These are phyloP conservation scores for Phoma sp. DNA, from an alignment of 2,329 filamentous ascomycete genomes.

Conservation along the genomic window DNA sequence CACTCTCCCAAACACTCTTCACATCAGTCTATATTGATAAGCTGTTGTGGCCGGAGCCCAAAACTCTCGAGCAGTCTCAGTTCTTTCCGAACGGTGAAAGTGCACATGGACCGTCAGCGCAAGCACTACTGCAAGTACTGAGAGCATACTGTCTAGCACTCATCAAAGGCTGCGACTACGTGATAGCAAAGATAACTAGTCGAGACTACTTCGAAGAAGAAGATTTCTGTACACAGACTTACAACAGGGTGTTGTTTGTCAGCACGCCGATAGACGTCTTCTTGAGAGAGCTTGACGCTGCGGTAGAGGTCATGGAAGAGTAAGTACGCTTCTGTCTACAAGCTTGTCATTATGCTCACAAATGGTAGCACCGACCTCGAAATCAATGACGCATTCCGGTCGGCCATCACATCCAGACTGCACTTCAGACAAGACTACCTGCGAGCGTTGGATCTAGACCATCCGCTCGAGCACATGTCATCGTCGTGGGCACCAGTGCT, in stretches of 20 bases:
- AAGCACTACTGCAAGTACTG: constrained; percentile 62
- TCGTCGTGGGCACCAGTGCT: constrained; percentile 49
- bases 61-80: constrained; percentile 68
- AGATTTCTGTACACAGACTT: constrained; percentile 93
- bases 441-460: constrained; percentile 54
- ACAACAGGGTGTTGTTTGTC: constrained; percentile 78
- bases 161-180: constrained; percentile 81
- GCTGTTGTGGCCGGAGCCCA: constrained; percentile 75
- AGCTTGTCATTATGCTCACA: constrained; percentile 17
- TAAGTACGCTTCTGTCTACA: constrained; percentile 20
- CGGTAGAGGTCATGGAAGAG: constrained; percentile 41
- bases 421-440: constrained; percentile 71
- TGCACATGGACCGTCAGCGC: constrained; percentile 26
- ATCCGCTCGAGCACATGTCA: constrained; percentile 36
- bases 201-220: constrained; percentile 98
- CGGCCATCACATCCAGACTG: constrained; percentile 71
- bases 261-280: constrained; percentile 43
- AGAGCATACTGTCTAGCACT: constrained; percentile 86
- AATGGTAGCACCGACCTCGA: constrained; percentile 27
- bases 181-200: constrained; percentile 77
- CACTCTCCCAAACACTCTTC: constrained; percentile 91
- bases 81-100: constrained; percentile 56
- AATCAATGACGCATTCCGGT: constrained; percentile 48
- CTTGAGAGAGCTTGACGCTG: constrained; percentile 43
- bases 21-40: constrained; percentile 91